Evolutionary conservation across 139 green algal species (phyloP).

Genomic region (Coelastrella sp.): DNA sequence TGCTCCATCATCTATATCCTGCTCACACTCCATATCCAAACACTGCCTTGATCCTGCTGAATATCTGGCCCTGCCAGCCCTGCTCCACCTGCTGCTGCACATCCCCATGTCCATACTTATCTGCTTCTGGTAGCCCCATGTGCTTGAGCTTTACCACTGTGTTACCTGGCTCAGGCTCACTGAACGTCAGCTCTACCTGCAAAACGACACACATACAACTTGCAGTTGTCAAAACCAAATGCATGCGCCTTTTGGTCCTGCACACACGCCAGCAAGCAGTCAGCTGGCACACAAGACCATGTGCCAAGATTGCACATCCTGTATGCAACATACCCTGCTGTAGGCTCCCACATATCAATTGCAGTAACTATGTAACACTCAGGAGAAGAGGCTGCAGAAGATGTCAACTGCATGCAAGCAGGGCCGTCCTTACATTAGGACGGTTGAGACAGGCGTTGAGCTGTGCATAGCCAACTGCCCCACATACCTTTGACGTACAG

Average conservation of each 20-base stretch:
- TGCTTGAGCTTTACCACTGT: conserved; percentile 77
- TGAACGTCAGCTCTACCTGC: conserved; percentile 74
- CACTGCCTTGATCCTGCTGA: conserved; percentile 77
- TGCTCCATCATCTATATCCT: not conserved
- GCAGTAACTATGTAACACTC: no score
- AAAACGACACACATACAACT: not conserved
- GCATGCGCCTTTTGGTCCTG: no score
- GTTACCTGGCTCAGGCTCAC: conserved; percentile 73
- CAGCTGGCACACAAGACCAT: no score
- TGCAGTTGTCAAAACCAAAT: not conserved
- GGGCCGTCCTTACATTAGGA: no score
- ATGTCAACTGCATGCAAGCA: no score
- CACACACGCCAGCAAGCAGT: no score
- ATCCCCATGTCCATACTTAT: conserved; percentile 84
- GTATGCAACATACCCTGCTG: no score
- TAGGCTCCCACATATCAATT: no score
- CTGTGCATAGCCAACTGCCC: no score
- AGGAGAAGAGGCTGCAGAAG: no score
- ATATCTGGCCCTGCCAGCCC: conserved; percentile 86
- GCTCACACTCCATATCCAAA: conserved; percentile 86
- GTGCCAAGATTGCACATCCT: no score
- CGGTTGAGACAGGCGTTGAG: no score
- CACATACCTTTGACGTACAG: conserved; percentile 63
- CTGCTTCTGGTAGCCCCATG: conserved; percentile 79
- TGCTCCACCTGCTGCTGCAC: conserved; percentile 69